Base-by-base conservation (phyloP, 441 rosid genomes). In the Manihot esculenta region DNA sequence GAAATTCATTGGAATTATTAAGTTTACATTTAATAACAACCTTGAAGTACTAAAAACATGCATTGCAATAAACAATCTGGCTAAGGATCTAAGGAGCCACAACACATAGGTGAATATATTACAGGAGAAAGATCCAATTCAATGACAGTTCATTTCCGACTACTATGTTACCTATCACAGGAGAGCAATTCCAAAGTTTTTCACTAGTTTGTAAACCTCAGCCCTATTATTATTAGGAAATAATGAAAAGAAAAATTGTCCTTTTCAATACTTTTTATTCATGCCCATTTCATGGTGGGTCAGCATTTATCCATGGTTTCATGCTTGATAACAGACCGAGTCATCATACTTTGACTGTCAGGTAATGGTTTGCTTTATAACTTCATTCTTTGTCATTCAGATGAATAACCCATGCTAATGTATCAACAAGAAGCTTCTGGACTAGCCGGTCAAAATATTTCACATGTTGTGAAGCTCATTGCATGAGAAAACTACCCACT, bases 1-100 rank as follows among this genome's bases (percentile, higher is more conserved):
- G 89, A 79, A 78, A 72, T 74, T 73, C 78, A 73, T 73, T 33
- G 47, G 10, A 41, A 64, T 4, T 2, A 48, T 54, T 57, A 68
- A 58, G 26, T 81, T 35, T 64, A 11, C 38, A 47, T 60, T 62
- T 44, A 42, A 27, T 11, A 47, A 59, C 61, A 15, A 33, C 69
- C 48, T 54, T 47, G 35, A 24, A 47, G 30, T 53, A 67, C 66
- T 65, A 26, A 41, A 54, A 72, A 48, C 8, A 53, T 45, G 59
- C 50, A 51, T 12, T 5, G 13, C 27, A 30, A 13, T 50, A 26
- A 68, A 71, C 35, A 64, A 35, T 20, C 62, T n/a, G 17, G 51
- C 33, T 1, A 35, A 26, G 53, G 44, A 71, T 66, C 58, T 20
- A 60, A 35, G 2, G 20, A 51, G 23, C 47, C 64, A 35, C 64